phyloP scores from a whole-genome alignment of 768 basidiomycete species.

The Steccherinum ochraceum region DNA sequence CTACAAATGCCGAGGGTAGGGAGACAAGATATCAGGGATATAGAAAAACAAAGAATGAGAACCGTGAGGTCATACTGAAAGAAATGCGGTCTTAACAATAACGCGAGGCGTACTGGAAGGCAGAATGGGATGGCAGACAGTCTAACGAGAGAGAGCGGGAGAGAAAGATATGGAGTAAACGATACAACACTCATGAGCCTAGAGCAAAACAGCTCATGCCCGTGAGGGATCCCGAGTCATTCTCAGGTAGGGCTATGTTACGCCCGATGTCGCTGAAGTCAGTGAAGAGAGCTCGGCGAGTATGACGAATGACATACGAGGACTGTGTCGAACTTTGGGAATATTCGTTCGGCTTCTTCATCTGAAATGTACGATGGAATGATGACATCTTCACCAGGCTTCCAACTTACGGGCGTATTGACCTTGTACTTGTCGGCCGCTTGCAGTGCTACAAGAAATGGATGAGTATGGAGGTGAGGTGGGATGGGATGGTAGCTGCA shows the following conservation, averaged over 20 bases:
- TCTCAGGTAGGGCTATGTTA: not conserved
- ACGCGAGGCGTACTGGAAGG: not conserved
- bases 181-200: not conserved
- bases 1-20: not conserved
- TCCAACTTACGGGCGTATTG: slow-evolving; percentile 95
- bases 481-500: too few relatives aligned
- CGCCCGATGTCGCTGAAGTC: not conserved
- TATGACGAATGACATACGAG: not conserved
- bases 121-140: not conserved
- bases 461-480: too few relatives aligned
- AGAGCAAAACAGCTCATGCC: not conserved
- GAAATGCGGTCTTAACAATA: not conserved
- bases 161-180: not conserved
- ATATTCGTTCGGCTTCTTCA: slow-evolving; percentile 86
- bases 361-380: slow-evolving; percentile 77
- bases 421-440: slow-evolving; percentile 78
- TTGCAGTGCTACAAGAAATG: slow-evolving; percentile 63
- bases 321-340: slow-evolving; percentile 42
- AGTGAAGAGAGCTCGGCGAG: not conserved
- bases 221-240: not conserved
- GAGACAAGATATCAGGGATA: not conserved
- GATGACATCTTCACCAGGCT: slow-evolving; percentile 88
- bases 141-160: not conserved
- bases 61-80: not conserved
- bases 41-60: not conserved